These are phyloP conservation scores for Colletotrichum gigasporum DNA, from an alignment of 2,329 filamentous ascomycete genomes.

Conservation along the genomic window DNA sequence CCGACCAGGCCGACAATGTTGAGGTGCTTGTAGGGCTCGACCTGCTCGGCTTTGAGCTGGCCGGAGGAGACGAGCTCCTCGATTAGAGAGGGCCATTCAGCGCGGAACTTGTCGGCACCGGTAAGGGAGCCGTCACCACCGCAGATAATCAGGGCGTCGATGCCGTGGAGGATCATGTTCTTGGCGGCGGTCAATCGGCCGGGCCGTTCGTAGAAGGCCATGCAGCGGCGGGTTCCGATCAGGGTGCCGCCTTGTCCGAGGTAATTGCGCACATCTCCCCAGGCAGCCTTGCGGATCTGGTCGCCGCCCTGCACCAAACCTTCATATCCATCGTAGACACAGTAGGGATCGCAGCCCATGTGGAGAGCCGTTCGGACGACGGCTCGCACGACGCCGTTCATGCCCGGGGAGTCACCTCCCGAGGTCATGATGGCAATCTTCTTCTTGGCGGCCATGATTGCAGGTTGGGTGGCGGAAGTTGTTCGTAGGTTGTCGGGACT, in stretches of 20 bases:
- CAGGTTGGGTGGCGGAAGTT: not conserved
- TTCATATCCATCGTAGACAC: conserved; percentile 94
- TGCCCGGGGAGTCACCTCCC: conserved; percentile 92
- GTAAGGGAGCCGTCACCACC: conserved; percentile 97
- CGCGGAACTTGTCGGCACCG: conserved; percentile 91
- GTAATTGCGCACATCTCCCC: conserved; percentile 95
- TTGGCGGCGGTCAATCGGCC: conserved; percentile 88
- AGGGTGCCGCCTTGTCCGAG: conserved; percentile 93
- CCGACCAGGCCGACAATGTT: conserved; percentile 98
- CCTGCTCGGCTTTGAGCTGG: conserved; percentile 75
- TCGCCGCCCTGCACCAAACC: conserved; percentile 90
- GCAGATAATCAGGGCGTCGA: conserved; percentile 95
- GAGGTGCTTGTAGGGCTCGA: conserved; percentile 81
- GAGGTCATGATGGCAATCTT: conserved; percentile 93
- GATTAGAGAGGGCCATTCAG: conserved; percentile 90
- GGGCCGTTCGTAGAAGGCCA: conserved; percentile 87
- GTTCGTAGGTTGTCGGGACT: conserved; percentile 10
- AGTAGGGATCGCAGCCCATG: conserved; percentile 81
- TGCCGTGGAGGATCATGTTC: conserved; percentile 92
- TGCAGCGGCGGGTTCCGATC: conserved; percentile 94
- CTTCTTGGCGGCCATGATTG: conserved; percentile 59
- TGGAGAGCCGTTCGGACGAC: conserved; percentile 93
- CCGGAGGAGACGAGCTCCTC: conserved; percentile 82
- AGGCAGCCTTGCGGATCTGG: conserved; percentile 87
- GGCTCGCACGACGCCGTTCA: conserved; percentile 91